Evolutionary conservation across 176 grass and related monocot genomes (phyloP).

Genomic region (maize (Zea mays)): Zm-B73-REFERENCE-NAM-5.0 NC_050102.1:181331001-181331500

Average conservation of each 20-base stretch:
- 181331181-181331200: neutral
- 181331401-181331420: conserved; percentile 83
- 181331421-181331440: conserved; percentile 88
- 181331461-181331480: conserved; percentile 72
- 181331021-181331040: neutral
- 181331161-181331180: neutral
- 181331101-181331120: neutral
- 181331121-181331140: neutral
- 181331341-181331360: conserved; percentile 91
- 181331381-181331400: conserved; percentile 93
- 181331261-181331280: neutral
- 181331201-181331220: neutral
- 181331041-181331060: neutral
- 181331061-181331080: conserved; percentile 10
- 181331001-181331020: neutral
- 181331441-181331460: conserved; percentile 72
- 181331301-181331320: neutral
- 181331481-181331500: conserved; percentile 33
- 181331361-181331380: conserved; percentile 89
- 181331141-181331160: neutral
- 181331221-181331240: neutral
- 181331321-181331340: conserved; percentile 90
- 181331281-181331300: neutral
- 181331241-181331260: neutral
- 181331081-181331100: neutral